Conservation (phyloP, 768 basidiomycete genomes). For the Termitomyces sp. region DNA sequence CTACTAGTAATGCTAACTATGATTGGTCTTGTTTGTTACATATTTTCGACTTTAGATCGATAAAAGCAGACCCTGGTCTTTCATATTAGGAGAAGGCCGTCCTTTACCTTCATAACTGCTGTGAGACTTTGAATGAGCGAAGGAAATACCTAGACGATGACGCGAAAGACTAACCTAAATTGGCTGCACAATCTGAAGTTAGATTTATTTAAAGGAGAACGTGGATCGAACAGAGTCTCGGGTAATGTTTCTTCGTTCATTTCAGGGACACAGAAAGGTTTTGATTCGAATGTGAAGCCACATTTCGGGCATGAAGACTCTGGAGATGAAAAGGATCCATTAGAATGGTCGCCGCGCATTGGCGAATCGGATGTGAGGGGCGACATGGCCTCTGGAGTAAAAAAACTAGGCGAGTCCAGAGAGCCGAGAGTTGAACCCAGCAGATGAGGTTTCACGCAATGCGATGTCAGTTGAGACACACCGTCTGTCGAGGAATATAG, state of each 20-base stretch:
- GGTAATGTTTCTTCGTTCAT: neutral
- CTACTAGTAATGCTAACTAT: no score
- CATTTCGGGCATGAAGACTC: neutral
- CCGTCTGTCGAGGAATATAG: neutral
- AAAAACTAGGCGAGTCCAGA: conserved; percentile 11
- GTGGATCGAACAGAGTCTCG: conserved; percentile 3
- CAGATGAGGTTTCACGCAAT: neutral
- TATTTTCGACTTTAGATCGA: neutral
- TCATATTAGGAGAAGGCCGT: conserved; percentile 1
- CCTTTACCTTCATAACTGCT: neutral
- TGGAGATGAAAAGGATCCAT: neutral
- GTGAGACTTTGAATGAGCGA: neutral
- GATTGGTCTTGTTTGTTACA: no score
- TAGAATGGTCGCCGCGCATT: conserved; percentile 9
- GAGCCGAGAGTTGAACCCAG: conserved; percentile 10
- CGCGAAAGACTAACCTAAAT: neutral
- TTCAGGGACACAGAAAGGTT: neutral
- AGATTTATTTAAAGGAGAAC: conserved; percentile 4
- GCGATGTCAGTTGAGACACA: neutral
- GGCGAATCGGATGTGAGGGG: neutral
- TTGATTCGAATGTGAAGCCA: neutral
- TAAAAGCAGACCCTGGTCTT: neutral
- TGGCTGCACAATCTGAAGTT: neutral
- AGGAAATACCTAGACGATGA: neutral
- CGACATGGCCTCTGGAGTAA: neutral